Percentiles rank a stretch among this genome's conserved stretches.
Evolutionary conservation across 2,329 filamentous ascomycete genomes (phyloP).

Genomic region (Trichoderma semiorbis): DNA sequence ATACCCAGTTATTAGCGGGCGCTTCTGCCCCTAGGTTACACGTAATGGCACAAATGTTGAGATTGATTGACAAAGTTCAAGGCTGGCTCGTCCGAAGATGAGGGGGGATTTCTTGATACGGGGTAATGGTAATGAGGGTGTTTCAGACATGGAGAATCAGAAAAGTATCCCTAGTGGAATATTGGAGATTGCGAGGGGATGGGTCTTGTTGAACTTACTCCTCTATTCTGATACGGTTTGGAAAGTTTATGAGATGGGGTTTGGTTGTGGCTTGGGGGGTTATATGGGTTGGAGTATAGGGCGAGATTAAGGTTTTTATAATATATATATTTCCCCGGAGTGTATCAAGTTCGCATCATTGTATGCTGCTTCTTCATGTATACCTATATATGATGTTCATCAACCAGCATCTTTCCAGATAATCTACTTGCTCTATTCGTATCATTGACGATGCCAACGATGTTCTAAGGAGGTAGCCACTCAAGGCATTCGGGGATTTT

Average conservation of each 20-base stretch:
- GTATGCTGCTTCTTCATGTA: not conserved
- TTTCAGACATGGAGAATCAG: not conserved
- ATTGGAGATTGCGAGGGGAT: not conserved
- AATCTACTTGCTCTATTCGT: too few relatives aligned
- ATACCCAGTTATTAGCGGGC: constrained; percentile 6
- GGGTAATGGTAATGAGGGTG: not conserved
- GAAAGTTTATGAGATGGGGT: not conserved
- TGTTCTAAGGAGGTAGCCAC: not conserved
- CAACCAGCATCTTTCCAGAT: too few relatives aligned
- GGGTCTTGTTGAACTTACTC: not conserved
- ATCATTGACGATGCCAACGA: too few relatives aligned
- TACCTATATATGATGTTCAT: not conserved
- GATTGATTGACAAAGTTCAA: not conserved
- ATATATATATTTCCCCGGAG: not conserved
- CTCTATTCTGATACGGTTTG: not conserved
- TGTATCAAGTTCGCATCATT: not conserved
- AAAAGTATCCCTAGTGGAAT: not conserved
- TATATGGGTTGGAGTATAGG: not conserved
- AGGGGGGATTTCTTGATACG: not conserved
- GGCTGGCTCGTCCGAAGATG: not conserved
- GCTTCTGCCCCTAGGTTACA: not conserved
- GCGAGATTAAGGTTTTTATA: not conserved
- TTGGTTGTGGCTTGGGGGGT: not conserved
- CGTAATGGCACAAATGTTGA: not conserved
- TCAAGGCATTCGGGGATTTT: not conserved